Conservation (phyloP, 306 rosid species). For the Pyrus bretschneideri region DNA sequence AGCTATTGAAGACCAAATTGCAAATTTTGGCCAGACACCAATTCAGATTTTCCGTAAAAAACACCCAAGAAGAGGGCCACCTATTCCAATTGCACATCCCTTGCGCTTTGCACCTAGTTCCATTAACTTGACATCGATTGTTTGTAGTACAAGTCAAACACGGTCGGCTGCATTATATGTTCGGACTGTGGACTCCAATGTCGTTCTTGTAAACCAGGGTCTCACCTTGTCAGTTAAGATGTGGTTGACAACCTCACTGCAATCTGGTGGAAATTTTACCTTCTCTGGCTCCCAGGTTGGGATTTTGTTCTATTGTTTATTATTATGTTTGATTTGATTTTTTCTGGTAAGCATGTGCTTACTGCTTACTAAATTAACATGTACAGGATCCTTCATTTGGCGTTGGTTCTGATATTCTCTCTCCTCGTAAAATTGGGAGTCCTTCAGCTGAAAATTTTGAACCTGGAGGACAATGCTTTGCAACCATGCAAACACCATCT, state of each 20-base stretch:
- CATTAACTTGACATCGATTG: conserved; percentile 72
- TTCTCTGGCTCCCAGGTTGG: conserved; percentile 89
- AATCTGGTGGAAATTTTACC: conserved; percentile 92
- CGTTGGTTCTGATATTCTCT: conserved; percentile 73
- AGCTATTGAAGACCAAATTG: conserved; percentile 95
- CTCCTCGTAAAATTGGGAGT: conserved; percentile 84
- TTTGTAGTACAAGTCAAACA: conserved; percentile 45
- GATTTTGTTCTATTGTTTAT: conserved; percentile 18
- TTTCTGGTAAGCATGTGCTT: neutral
- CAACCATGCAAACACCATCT: conserved; percentile 65
- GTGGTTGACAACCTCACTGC: conserved; percentile 91
- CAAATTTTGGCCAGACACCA: conserved; percentile 99
- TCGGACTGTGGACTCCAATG: conserved; percentile 63
- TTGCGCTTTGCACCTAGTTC: conserved; percentile 86
- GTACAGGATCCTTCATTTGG: conserved; percentile 87
- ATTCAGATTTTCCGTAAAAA: conserved; percentile 89
- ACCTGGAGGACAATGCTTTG: conserved; percentile 83
- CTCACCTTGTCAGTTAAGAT: conserved; percentile 73
- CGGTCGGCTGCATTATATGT: conserved; percentile 57
- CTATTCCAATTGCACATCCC: conserved; percentile 96
- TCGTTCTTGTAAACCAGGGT: conserved; percentile 81
- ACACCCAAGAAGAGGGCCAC: conserved; percentile 98
- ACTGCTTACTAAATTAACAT: conserved; percentile 19
- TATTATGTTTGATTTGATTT: neutral
- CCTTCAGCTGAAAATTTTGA: conserved; percentile 88